Percentiles rank a stretch among this genome's conserved stretches.
phyloP scores from a whole-genome alignment of 768 basidiomycete species.

The Lactarius indigo region DNA sequence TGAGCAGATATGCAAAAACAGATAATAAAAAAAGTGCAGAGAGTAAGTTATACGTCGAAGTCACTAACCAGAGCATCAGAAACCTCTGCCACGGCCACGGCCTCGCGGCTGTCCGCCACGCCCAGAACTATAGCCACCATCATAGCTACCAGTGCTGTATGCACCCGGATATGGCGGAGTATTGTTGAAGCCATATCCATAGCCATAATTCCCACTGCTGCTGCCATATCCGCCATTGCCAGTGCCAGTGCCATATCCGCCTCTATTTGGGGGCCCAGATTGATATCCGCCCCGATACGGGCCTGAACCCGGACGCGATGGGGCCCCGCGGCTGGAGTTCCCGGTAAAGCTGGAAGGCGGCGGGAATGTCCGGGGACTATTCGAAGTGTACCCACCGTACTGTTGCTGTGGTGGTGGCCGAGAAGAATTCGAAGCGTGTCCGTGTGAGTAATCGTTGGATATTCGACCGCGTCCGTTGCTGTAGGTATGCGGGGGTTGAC shows the following conservation, averaged over 20 bases:
- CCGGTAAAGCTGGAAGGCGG: constrained; percentile 7
- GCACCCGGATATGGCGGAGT: constrained; percentile 1
- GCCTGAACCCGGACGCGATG: constrained; percentile 11
- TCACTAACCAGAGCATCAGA: not conserved
- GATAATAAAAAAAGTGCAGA: constrained; percentile 8
- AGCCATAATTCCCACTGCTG: constrained; percentile 30
- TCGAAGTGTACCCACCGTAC: constrained; percentile 32
- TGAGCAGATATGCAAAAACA: not conserved
- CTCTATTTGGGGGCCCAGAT: constrained; percentile 31
- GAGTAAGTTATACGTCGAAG: not conserved
- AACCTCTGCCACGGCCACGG: constrained; percentile 26
- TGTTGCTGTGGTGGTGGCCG: constrained; percentile 31
- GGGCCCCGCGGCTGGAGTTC: constrained; percentile 16
- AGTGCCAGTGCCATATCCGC: constrained; percentile 32
- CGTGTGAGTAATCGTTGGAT: constrained; percentile 27
- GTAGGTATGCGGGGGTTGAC: constrained; percentile 17
- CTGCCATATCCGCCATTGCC: constrained; percentile 32
- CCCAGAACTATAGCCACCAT: constrained; percentile 29
- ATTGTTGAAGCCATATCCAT: constrained; percentile 36
- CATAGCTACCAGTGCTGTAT: constrained; percentile 20
- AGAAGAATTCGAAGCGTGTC: constrained; percentile 25
- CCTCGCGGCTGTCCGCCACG: constrained; percentile 21
- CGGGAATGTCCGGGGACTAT: constrained; percentile 22
- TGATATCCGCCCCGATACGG: constrained; percentile 26
- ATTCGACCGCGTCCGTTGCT: constrained; percentile 27